These are phyloP conservation scores for Hyaloscypha bicolor DNA, from an alignment of 495 filamentous ascomycete genomes.

Conservation along the genomic window DNA sequence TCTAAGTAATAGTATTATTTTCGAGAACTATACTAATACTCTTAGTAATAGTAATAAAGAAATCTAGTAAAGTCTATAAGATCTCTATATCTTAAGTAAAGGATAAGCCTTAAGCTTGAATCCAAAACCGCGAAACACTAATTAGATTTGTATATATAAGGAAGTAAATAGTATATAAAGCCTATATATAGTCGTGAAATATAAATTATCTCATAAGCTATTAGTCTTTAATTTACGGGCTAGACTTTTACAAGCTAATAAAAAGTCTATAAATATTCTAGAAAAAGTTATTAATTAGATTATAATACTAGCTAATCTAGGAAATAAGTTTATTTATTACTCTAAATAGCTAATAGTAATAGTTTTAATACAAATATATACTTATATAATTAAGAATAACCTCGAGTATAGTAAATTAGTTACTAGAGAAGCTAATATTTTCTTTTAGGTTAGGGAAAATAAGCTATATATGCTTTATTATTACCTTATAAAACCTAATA, in stretches of 20 bases:
- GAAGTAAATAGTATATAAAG: slow-evolving; percentile 29
- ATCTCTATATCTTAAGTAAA: slow-evolving; percentile 25
- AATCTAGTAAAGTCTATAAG: slow-evolving; percentile 24
- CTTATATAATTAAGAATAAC: slow-evolving; percentile 36
- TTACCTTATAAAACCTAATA: too few species aligned
- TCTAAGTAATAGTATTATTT: slow-evolving; percentile 35
- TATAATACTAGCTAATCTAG: slow-evolving; percentile 27
- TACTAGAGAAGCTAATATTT: slow-evolving; percentile 37
- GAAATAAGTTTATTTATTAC: slow-evolving; percentile 29
- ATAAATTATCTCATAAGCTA: slow-evolving; percentile 43
- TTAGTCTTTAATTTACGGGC: slow-evolving; percentile 31
- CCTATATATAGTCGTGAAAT: slow-evolving; percentile 36
- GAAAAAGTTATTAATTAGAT: slow-evolving; percentile 27
- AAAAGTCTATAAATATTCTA: slow-evolving; percentile 29
- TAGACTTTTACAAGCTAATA: slow-evolving; percentile 35
- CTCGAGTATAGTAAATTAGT: slow-evolving; percentile 38
- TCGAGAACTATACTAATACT: slow-evolving; percentile 39
- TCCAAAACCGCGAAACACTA: slow-evolving; percentile 11
- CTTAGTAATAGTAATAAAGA: slow-evolving; percentile 30
- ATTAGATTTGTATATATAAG: slow-evolving; percentile 30
- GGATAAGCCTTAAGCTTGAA: slow-evolving; percentile 26
- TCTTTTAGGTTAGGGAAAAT: slow-evolving; percentile 25
- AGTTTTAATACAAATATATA: slow-evolving; percentile 33
- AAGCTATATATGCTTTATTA: too few species aligned
- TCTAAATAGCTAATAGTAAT: slow-evolving; percentile 28